phyloP scores from a whole-genome alignment of 352 stramenopile species.

The Aphanomyces astaci region DNA sequence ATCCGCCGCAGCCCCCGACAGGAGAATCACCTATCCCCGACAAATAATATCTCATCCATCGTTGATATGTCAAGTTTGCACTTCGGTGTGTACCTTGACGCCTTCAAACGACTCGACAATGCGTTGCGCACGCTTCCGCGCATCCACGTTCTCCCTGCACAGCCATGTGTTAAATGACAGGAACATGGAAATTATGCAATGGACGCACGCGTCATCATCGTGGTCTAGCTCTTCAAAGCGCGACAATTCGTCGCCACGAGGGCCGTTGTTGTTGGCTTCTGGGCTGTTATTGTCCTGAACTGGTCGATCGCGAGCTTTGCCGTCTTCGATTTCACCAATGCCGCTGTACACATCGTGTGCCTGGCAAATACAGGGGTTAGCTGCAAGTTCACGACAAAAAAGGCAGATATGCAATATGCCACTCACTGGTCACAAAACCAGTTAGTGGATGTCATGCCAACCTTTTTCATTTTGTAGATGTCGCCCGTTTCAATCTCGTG shows the following conservation, averaged over 20 bases:
- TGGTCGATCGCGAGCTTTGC: not conserved
- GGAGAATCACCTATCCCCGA: constrained; percentile 62
- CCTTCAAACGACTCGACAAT: constrained; percentile 48
- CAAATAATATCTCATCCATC: no score
- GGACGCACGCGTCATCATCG: constrained; percentile 22
- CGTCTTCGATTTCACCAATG: constrained; percentile 37
- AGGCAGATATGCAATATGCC: no score
- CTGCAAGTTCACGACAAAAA: no score
- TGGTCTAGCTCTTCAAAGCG: constrained; percentile 28
- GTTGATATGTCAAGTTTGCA: no score
- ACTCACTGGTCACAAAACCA: no score
- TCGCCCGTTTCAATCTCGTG: constrained; percentile 85
- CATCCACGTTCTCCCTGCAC: constrained; percentile 22
- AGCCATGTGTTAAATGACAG: constrained; percentile 3
- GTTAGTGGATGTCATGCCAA: no score
- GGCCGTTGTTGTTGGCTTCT: constrained; percentile 24
- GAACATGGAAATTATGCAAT: not conserved
- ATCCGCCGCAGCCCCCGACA: constrained; percentile 51
- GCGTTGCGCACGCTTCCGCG: constrained; percentile 31
- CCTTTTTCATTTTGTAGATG: constrained; percentile 84
- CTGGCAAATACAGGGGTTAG: constrained; percentile 19
- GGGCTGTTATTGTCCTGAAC: not conserved
- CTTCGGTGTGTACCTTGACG: constrained; percentile 57
- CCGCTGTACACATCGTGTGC: constrained; percentile 81
- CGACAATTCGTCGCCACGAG: constrained; percentile 15